Evolutionary conservation across 2,329 filamentous ascomycete genomes (phyloP), one percentile per base, ranked within the genome.

Genomic region (Xylariaceae sp.): DNA sequence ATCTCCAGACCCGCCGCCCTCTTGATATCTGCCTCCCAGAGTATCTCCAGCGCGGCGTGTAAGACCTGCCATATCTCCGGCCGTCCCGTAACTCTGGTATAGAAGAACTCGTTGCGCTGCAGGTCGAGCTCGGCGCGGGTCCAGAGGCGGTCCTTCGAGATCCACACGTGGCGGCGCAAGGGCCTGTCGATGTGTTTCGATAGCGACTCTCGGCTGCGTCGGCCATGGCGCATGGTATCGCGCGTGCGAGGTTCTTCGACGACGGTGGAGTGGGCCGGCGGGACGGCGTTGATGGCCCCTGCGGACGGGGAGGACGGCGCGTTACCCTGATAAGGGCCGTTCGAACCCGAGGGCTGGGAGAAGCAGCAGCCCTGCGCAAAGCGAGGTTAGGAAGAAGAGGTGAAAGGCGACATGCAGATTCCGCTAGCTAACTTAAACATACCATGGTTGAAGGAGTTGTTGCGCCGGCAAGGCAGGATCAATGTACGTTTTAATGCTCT

Each of bases 61-160:
- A 96, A 62, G 0, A 85, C 82, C 51, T 78, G 78, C 90, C 90
- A 97, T 17, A 92, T 74, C 61, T 95, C 86, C 4, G 73, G 55
- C 3, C 78, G 73, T 2, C 88, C 88, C 0, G 83, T 85, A 12
- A 94, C 86, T 32, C 88, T 71, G 2, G 89, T 96, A 45, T 96
- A 88, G 62, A 94, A 97, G 69, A 94, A 96, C 46, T 88, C 88
- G 34, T 66, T 67, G 34, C 90, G 76, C 64, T 95, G 86, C 21
- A 71, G 71, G 42, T 79, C 76, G 2, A 95, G 68, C 37, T 82
- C 68, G 12, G 64, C 57, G n/a, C 74, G 77, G 1, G 85, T 88
- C 85, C 85, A 94, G 12, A 66, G 62, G 14, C 76, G 76, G 37
- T 72, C 70, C 45, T 71, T 73, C 40, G 81, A 77, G 9, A 67